phyloP scores from a whole-genome alignment of 495 filamentous ascomycete species.

The Aspergillus bertholletiae region DNA sequence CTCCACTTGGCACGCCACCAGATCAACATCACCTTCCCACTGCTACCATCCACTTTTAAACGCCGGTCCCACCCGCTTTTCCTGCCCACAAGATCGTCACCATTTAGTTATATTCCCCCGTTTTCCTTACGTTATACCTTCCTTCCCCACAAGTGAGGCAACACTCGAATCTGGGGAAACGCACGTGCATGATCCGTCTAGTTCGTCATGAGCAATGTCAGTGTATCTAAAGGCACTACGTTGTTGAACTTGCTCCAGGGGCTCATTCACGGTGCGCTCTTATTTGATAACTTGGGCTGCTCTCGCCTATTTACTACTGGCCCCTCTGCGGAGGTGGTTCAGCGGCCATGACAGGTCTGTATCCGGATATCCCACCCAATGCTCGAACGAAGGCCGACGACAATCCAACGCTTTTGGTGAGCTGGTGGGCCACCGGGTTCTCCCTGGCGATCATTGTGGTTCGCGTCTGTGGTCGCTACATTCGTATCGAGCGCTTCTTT shows the following conservation, averaged over 20 bases:
- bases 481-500: slow-evolving; percentile 78
- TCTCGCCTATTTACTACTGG: slow-evolving; percentile 14
- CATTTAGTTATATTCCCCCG: neutral
- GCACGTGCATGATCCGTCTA: neutral
- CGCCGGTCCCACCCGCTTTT: neutral
- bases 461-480: slow-evolving; percentile 72
- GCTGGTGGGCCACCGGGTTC: slow-evolving; percentile 90
- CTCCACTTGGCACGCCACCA: neutral
- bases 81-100: neutral
- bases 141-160: neutral
- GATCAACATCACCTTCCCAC: neutral
- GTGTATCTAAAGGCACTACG: neutral
- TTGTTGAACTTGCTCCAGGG: neutral
- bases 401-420: slow-evolving; percentile 80
- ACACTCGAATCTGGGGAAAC: neutral
- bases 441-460: slow-evolving; percentile 76
- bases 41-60: neutral
- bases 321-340: slow-evolving; percentile 33
- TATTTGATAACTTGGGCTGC: neutral
- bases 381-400: slow-evolving; percentile 50
- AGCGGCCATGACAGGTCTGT: slow-evolving; percentile 20
- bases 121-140: neutral
- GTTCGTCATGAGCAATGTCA: slow-evolving; percentile 9
- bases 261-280: neutral
- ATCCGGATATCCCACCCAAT: slow-evolving; percentile 49